Percentiles rank a stretch among this genome's conserved stretches.
phyloP scores from a whole-genome alignment of 257 asterid species.

The Paulownia fortunei region DNA sequence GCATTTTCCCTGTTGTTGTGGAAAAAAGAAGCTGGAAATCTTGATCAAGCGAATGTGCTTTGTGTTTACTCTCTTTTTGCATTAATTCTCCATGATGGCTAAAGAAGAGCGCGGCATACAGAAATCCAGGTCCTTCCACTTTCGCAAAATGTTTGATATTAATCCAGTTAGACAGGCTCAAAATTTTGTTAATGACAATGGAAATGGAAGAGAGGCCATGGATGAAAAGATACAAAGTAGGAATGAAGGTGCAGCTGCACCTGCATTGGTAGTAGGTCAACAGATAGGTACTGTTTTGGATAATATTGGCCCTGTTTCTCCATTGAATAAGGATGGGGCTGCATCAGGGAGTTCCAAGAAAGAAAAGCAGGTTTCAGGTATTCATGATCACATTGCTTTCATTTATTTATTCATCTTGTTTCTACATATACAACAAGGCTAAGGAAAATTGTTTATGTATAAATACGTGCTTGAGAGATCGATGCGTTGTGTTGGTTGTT shows the following conservation, averaged over 20 bases:
- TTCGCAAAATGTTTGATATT: conserved; percentile 55
- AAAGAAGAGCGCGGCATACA: conserved; percentile 42
- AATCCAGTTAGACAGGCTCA: conserved; percentile 42
- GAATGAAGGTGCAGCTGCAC: conserved; percentile 32
- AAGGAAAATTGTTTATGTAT: no score
- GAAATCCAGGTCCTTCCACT: conserved; percentile 58
- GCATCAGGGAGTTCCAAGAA: conserved; percentile 30
- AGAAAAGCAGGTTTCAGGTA: conserved; percentile 52
- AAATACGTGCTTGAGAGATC: no score
- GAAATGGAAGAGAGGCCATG: conserved; percentile 34
- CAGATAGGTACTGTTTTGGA: conserved; percentile 34
- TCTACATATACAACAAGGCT: no score
- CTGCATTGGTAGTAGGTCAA: conserved; percentile 33
- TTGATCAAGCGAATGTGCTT: neutral
- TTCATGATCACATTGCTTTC: neutral
- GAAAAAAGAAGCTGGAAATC: neutral
- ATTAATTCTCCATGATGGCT: conserved; percentile 31
- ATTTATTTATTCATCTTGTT: neutral
- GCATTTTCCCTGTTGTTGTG: neutral
- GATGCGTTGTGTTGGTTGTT: neutral
- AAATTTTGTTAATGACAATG: conserved; percentile 43
- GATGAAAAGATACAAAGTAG: conserved; percentile 33
- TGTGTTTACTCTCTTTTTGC: neutral
- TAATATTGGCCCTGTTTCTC: conserved; percentile 36
- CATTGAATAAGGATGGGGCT: conserved; percentile 28